phyloP scores from a whole-genome alignment of 2,329 filamentous ascomycete genomes.

The Stagonosporopsis vannaccii region DNA sequence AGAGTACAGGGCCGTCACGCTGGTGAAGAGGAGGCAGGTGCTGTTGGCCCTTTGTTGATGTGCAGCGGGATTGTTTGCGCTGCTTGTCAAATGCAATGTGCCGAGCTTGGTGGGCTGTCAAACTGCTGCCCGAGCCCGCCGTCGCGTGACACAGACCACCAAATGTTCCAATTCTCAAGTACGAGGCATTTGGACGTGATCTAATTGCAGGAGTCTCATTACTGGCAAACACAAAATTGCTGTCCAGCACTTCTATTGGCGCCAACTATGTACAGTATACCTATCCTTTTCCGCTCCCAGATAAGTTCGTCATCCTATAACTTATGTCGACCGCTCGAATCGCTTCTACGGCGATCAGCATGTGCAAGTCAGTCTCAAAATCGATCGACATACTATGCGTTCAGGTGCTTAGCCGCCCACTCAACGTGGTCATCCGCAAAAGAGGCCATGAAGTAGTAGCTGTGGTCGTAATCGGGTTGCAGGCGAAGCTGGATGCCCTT shows the following conservation, averaged over 20 bases:
- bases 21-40: background rate
- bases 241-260: background rate
- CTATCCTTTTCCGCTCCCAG: background rate
- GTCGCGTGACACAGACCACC: slow-evolving; percentile 24
- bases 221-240: background rate
- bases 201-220: background rate
- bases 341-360: slow-evolving; percentile 48
- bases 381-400: slow-evolving; percentile 57
- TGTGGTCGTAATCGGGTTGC: slow-evolving; percentile 94
- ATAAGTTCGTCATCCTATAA: slow-evolving; percentile 22
- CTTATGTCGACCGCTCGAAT: slow-evolving; percentile 32
- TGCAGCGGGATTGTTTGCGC: slow-evolving; percentile 10
- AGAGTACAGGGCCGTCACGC: slow-evolving; percentile 2
- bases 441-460: slow-evolving; percentile 93
- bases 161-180: background rate
- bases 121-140: slow-evolving; percentile 9
- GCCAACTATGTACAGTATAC: slow-evolving; percentile 8
- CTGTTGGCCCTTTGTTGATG: slow-evolving; percentile 11
- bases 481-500: slow-evolving; percentile 79
- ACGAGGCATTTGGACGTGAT: background rate
- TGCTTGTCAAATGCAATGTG: slow-evolving; percentile 14
- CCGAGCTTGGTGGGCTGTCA: slow-evolving; percentile 18
- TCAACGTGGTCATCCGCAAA: slow-evolving; percentile 92
- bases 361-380: background rate
- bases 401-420: slow-evolving; percentile 86